These are phyloP conservation scores for Haplographium delicatum DNA, from an alignment of 495 filamentous ascomycete species.

Conservation along the genomic window DNA sequence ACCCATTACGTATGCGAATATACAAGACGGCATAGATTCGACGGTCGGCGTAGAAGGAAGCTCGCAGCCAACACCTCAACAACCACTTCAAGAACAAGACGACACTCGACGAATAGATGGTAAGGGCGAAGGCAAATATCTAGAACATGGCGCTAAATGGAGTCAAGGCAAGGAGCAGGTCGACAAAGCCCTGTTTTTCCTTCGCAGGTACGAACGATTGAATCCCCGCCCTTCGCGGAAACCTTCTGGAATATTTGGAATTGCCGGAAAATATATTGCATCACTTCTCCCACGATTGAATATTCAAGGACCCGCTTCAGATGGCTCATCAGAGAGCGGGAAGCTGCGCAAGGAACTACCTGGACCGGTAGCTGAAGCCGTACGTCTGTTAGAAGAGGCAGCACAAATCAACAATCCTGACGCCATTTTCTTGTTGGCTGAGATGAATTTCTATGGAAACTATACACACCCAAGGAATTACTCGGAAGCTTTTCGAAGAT, in stretches of 20 bases:
- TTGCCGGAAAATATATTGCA: constrained; percentile 13
- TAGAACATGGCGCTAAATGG: constrained; percentile 4
- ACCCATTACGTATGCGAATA: constrained; percentile 11
- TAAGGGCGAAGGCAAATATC: neutral
- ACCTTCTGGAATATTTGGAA: constrained; percentile 20
- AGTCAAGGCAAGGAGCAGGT: constrained; percentile 22
- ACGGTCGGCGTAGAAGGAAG: constrained; percentile 14
- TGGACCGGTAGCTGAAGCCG: constrained; percentile 50
- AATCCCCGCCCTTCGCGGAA: constrained; percentile 19
- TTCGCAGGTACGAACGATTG: constrained; percentile 19
- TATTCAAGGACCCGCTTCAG: constrained; percentile 15
- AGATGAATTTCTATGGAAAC: constrained; percentile 97
- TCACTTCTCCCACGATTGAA: constrained; percentile 21
- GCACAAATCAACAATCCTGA: constrained; percentile 74
- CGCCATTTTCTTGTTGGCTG: constrained; percentile 83
- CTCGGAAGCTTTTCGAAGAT: constrained; percentile 73
- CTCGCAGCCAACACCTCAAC: constrained; percentile 11
- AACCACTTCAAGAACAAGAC: constrained; percentile 15
- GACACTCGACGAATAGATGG: constrained; percentile 16
- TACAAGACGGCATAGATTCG: constrained; percentile 7
- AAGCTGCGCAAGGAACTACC: constrained; percentile 20
- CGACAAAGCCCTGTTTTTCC: constrained; percentile 23
- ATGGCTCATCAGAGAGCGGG: neutral
- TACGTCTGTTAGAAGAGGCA: constrained; percentile 69
- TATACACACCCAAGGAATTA: constrained; percentile 85